Evolutionary conservation across 139 green algal genomes (phyloP).

Genomic region (Nannochloris sp.): DNA sequence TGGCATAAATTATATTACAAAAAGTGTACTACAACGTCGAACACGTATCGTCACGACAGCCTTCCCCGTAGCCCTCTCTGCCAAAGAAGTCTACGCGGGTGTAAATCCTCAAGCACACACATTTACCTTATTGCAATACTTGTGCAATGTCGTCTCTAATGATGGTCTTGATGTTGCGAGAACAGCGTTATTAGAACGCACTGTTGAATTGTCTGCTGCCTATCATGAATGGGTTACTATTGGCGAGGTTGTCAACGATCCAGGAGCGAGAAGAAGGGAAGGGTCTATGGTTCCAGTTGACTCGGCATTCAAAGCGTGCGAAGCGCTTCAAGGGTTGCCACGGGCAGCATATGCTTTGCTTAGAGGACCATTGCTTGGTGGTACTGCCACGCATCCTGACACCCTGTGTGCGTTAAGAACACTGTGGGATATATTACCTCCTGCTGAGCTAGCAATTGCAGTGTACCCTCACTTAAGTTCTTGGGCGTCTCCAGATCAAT

Average conservation of each 20-base stretch:
- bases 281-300: slow-evolving; percentile 39
- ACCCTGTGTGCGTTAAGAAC: slow-evolving; percentile 44
- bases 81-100: slow-evolving; percentile 55
- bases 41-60: slow-evolving; percentile 43
- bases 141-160: slow-evolving; percentile 61
- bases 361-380: slow-evolving; percentile 50
- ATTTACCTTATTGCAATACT: slow-evolving; percentile 80
- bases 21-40: slow-evolving; percentile 42
- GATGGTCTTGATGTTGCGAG: background rate
- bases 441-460: slow-evolving; percentile 53
- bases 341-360: slow-evolving; percentile 85
- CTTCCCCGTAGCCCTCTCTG: slow-evolving; percentile 21
- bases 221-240: background rate
- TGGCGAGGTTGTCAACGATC: background rate
- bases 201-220: background rate
- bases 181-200: background rate
- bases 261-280: background rate
- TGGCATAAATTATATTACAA: slow-evolving; percentile 1
- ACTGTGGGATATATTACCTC: slow-evolving; percentile 56
- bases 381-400: slow-evolving; percentile 53
- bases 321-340: slow-evolving; percentile 56
- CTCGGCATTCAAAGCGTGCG: slow-evolving; percentile 45
- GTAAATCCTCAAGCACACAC: slow-evolving; percentile 41
- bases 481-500: slow-evolving; percentile 40
- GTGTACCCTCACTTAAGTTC: slow-evolving; percentile 72